These are phyloP conservation scores for Bisporella sp. DNA, from an alignment of 2,329 filamentous ascomycete genomes.

Conservation along the genomic window DNA sequence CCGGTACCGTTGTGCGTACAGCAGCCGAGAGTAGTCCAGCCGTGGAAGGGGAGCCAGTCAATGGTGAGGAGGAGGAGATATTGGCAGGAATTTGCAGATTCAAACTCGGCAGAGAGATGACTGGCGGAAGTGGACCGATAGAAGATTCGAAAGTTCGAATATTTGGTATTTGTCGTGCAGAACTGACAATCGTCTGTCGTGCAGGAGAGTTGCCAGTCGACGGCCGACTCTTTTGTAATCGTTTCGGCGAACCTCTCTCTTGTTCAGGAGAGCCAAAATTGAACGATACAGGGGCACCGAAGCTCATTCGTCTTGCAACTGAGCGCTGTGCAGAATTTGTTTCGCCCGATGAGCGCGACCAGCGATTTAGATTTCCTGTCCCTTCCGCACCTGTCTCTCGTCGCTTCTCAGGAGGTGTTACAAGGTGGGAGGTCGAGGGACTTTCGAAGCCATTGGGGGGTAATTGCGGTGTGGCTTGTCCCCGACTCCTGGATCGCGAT, in stretches of 20 bases:
- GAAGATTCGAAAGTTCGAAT: slow-evolving; percentile 12
- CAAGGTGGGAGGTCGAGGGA: background rate
- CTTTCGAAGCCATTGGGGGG: slow-evolving; percentile 1
- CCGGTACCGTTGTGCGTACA: slow-evolving; percentile 20
- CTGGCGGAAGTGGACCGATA: slow-evolving; percentile 20
- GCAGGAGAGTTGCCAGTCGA: slow-evolving; percentile 16
- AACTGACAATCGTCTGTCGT: background rate
- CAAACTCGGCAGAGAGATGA: slow-evolving; percentile 22
- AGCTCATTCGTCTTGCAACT: slow-evolving; percentile 21
- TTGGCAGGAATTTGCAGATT: slow-evolving; percentile 16
- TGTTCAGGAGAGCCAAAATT: slow-evolving; percentile 6
- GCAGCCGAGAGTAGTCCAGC: slow-evolving; percentile 27
- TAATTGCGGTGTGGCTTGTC: background rate
- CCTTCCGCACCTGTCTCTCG: slow-evolving; percentile 33
- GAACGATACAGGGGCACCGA: slow-evolving; percentile 21
- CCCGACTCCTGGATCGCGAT: background rate
- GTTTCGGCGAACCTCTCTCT: slow-evolving; percentile 14
- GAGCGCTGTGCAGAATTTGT: background rate
- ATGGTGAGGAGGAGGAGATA: slow-evolving; percentile 20
- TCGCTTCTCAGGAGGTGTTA: slow-evolving; percentile 9
- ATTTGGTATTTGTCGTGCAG: slow-evolving; percentile 6
- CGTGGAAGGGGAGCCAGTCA: slow-evolving; percentile 24
- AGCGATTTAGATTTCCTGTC: slow-evolving; percentile 43
- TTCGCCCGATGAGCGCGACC: slow-evolving; percentile 44
- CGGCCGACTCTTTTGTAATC: slow-evolving; percentile 19